These are phyloP conservation scores for Cornus kousa DNA, from an alignment of 148 eudicot species.

Conservation along the genomic window DNA sequence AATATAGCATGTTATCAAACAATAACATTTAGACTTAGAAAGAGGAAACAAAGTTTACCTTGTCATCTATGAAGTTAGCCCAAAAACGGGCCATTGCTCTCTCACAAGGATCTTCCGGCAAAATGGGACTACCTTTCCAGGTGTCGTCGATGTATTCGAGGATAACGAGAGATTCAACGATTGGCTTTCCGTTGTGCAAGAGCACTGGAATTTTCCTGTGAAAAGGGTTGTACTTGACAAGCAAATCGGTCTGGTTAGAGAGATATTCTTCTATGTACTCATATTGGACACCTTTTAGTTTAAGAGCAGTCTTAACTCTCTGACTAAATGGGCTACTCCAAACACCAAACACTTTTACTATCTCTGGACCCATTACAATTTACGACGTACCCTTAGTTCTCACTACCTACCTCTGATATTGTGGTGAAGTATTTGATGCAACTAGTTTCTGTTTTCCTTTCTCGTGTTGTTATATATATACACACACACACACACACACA, in stretches of 20 bases:
- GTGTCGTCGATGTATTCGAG: conserved; percentile 35
- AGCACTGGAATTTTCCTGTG: conserved; percentile 30
- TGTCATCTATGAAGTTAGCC: conserved; percentile 22
- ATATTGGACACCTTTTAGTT: neutral
- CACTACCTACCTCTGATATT: too few relatives aligned
- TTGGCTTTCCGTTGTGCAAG: conserved; percentile 20
- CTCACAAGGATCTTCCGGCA: neutral
- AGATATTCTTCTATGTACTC: neutral
- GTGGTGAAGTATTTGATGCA: too few relatives aligned
- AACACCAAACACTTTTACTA: neutral
- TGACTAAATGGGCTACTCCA: neutral
- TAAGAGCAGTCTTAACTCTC: conserved; percentile 1
- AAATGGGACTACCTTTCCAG: conserved; percentile 18
- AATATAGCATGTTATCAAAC: too few relatives aligned
- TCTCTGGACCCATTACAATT: conserved; percentile 3
- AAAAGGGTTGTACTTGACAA: conserved; percentile 14
- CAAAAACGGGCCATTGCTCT: conserved; percentile 32
- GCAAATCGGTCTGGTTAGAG: neutral
- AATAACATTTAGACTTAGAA: too few relatives aligned
- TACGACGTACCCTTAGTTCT: too few relatives aligned
- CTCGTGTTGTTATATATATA: too few relatives aligned
- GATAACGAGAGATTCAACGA: conserved; percentile 29
- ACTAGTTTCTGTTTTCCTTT: too few relatives aligned
- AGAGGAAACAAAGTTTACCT: conserved; percentile 5
- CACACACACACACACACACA: too few relatives aligned